Evolutionary conservation across 2,329 filamentous ascomycete genomes (phyloP), one percentile per base, ranked within the genome.

Genomic region (Rasamsonia emersonii): DNA sequence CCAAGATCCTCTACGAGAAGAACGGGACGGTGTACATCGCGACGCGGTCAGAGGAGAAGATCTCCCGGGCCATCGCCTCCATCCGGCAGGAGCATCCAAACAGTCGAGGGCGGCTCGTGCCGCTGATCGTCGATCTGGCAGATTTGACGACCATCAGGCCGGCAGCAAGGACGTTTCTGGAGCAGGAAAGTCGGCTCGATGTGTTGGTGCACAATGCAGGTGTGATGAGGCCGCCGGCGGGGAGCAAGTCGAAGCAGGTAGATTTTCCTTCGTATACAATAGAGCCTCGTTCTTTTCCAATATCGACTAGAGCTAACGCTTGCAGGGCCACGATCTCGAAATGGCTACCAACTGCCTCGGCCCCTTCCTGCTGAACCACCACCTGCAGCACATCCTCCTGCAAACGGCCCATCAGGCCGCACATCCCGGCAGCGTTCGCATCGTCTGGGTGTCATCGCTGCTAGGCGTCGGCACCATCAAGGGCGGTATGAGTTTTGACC

Each of bases 21-120:
- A 69, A 73, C 35, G 71, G 60, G 19, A 71, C 57, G 1, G 65
- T 77, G 14, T 76, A 75, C 49, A 49, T 73, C 18, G 70, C 70
- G 3, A 63, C 64, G 2, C 68, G 73, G 18, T 64, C 52, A 3
- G 44, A 56, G 18, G 48, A 59, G 9, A 70, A 68, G 36, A 68
- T 58, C 6, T 47, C 51, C 3, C 37, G 47, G 1, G 68, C 68
- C 24, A 68, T 77, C 27, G 46, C 53, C 5, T 39, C 47, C 3
- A 66, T 75, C 40, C 52, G 59, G 35, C 33, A 49, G 13, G 40
- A 47, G 4, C 28, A 44, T 20, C 59, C 64, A 1, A 41, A 45
- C 18, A 65, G 53, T 2, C 53, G 49, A 3, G 67, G 67, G 20
- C 47, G 44, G 0, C 40, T 72, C 8, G 55, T 56, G 20, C 67